Evolutionary conservation across 768 basidiomycete genomes (phyloP).

Genomic region (Phylloporus rhodoxanthus): DNA sequence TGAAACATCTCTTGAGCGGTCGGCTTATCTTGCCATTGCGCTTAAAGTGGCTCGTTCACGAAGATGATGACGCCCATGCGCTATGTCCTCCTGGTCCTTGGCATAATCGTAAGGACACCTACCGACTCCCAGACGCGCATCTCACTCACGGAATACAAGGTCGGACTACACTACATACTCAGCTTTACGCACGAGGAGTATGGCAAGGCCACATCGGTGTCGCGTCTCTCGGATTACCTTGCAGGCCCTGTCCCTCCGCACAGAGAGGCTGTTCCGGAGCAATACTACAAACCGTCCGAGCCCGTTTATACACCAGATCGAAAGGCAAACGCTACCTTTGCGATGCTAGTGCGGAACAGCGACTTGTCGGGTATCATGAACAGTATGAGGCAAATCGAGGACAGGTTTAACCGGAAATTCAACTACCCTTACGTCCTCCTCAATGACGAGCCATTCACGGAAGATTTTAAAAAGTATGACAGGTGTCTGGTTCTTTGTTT

Average conservation of each 20-base stretch:
- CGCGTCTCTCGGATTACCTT: constrained; percentile 23
- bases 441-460: constrained; percentile 76
- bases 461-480: constrained; percentile 62
- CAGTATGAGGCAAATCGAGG: constrained; percentile 75
- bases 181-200: constrained; percentile 40
- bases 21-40: background rate
- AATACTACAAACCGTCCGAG: constrained; percentile 46
- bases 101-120: constrained; percentile 39
- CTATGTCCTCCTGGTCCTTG: constrained; percentile 45
- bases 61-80: constrained; percentile 58
- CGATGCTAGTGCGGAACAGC: constrained; percentile 68
- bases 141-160: constrained; percentile 26
- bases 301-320: constrained; percentile 37
- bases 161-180: constrained; percentile 38
- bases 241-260: constrained; percentile 39
- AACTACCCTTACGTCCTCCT: constrained; percentile 86
- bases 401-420: constrained; percentile 75
- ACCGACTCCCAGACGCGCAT: background rate
- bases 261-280: constrained; percentile 53
- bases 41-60: constrained; percentile 9
- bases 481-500: background rate
- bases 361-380: constrained; percentile 55
- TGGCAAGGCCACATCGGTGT: constrained; percentile 38
- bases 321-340: constrained; percentile 79
- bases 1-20: background rate